These are phyloP conservation scores for Stagonosporopsis cucurbitacearum DNA, from an alignment of 2,329 filamentous ascomycete genomes.

Conservation along the genomic window DNA sequence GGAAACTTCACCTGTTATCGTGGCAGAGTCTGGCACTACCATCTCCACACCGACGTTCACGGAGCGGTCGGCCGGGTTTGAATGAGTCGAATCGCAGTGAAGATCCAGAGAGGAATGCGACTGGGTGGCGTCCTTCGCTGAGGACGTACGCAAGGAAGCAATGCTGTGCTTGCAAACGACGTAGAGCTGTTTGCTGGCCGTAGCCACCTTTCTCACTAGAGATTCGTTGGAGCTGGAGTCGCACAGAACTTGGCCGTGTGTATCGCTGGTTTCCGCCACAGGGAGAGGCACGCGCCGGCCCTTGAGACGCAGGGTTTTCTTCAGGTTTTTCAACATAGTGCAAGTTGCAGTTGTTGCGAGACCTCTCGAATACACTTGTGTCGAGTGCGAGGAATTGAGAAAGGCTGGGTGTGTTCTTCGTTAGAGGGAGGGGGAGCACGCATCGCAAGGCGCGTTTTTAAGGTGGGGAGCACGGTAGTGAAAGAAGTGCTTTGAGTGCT, in stretches of 20 bases:
- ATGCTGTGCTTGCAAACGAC: background rate
- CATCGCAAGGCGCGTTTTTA: too few species aligned
- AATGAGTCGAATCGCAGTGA: background rate
- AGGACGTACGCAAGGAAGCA: background rate
- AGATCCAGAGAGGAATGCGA: background rate
- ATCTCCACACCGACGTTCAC: background rate
- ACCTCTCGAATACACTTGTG: too few species aligned
- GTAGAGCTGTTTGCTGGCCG: background rate
- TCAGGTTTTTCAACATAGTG: background rate
- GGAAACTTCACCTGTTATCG: too few species aligned
- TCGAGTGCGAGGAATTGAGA: too few species aligned
- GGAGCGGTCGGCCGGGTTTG: background rate
- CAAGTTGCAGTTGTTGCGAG: too few species aligned
- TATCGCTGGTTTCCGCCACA: background rate
- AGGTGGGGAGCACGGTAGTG: too few species aligned
- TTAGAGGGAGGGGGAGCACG: too few species aligned
- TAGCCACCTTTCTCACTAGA: background rate
- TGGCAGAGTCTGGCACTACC: background rate
- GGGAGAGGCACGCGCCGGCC: too few species aligned
- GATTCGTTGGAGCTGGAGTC: background rate
- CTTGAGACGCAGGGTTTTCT: background rate
- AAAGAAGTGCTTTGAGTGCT: too few species aligned
- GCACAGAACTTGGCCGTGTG: background rate
- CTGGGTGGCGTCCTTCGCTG: background rate
- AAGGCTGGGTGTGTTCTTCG: too few species aligned